Conservation (phyloP, 176 grass and related monocot genomes). For the Urochloa ruziziensis region DNA sequence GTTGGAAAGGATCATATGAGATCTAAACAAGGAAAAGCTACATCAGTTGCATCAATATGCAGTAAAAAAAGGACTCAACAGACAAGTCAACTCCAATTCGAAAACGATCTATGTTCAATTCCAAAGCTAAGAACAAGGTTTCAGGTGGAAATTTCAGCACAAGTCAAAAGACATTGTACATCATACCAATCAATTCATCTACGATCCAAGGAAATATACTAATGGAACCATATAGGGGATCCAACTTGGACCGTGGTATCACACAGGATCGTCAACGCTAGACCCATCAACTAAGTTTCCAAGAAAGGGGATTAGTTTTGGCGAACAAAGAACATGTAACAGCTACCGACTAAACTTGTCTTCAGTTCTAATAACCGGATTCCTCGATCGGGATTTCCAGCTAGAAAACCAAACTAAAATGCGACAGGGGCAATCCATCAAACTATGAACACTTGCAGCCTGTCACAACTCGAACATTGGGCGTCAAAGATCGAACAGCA, state of each 20-base stretch:
- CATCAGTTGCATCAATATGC: not conserved
- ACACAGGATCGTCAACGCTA: not conserved
- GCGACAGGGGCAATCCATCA: constrained; percentile 19
- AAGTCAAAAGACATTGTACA: constrained; percentile 4
- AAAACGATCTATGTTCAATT: not conserved
- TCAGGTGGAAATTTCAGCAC: constrained; percentile 12
- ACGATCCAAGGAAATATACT: constrained; percentile 15
- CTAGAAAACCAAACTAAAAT: constrained; percentile 7
- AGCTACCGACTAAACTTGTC: constrained; percentile 33
- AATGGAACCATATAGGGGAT: constrained; percentile 12
- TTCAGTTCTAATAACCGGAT: constrained; percentile 34
- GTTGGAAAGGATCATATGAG: constrained; percentile 1
- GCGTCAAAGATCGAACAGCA: constrained; percentile 34
- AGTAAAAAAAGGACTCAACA: not conserved
- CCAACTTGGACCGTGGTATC: not conserved
- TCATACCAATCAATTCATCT: not conserved
- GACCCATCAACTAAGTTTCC: constrained; percentile 5
- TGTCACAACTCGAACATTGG: constrained; percentile 7
- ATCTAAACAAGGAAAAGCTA: constrained; percentile 6
- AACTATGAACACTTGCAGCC: constrained; percentile 24
- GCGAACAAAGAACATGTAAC: constrained; percentile 30
- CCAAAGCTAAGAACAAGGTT: not conserved
- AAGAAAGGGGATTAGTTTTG: constrained; percentile 28
- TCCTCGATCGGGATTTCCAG: constrained; percentile 31
- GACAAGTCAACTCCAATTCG: constrained; percentile 30